phyloP scores from a whole-genome alignment of 345 rosid genomes.

The Rubroshorea leprosula region DNA sequence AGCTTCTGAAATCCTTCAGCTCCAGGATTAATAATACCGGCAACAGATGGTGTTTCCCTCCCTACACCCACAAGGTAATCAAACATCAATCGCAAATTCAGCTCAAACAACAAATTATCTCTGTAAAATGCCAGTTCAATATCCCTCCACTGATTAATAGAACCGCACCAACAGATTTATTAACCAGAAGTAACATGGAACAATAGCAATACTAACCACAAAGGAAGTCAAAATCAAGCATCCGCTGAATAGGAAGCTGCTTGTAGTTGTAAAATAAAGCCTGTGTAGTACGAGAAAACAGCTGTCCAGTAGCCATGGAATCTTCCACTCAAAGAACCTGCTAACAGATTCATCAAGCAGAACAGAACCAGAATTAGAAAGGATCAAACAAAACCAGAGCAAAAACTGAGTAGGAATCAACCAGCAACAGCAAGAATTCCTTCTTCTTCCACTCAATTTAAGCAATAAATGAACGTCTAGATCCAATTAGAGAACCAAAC shows the following conservation, averaged over 20 bases:
- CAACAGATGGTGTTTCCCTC: conserved; percentile 94
- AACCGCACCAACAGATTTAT: not conserved
- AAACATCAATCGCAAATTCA: not conserved
- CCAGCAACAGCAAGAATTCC: not conserved
- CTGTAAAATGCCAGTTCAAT: not conserved
- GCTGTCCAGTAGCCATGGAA: conserved; percentile 89
- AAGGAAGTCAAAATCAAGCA: conserved; percentile 99
- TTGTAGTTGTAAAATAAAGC: conserved; percentile 91
- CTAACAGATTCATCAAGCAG: conserved; percentile 2
- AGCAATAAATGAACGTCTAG: conserved; percentile 2
- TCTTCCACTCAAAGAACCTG: conserved; percentile 34
- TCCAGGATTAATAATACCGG: conserved; percentile 92
- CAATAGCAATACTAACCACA: conserved; percentile 48
- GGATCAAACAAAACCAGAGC: not conserved
- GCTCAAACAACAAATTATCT: conserved; percentile 1
- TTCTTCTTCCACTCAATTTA: not conserved
- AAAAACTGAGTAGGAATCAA: not conserved
- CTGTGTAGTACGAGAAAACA: conserved; percentile 80
- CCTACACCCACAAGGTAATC: conserved; percentile 34
- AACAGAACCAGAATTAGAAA: not conserved
- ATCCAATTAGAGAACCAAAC: conserved; percentile 10
- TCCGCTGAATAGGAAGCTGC: conserved; percentile 95
- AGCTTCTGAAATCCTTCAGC: conserved; percentile 96
- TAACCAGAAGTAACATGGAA: not conserved
- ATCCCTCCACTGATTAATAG: conserved; percentile 1